A percentile compares a stretch with the other conserved stretches of the same genome.
Conservation (phyloP, 2,329 filamentous ascomycete species). For the Penicillium sp. region DNA sequence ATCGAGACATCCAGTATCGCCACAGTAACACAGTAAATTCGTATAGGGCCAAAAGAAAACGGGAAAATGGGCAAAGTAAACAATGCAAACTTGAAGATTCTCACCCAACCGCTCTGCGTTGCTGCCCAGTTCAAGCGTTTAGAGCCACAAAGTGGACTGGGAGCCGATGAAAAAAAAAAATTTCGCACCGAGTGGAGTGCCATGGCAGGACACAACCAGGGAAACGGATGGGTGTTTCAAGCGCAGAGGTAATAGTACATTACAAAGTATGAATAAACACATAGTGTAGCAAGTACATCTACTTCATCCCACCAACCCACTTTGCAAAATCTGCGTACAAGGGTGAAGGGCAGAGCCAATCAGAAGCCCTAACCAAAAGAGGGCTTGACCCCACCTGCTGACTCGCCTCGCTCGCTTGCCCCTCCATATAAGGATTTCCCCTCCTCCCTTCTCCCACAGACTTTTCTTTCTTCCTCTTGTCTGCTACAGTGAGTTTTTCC, state of each 20-base stretch:
- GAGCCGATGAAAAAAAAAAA: slow-evolving; percentile 18
- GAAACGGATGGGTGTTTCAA: slow-evolving; percentile 15
- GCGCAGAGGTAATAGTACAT: slow-evolving; percentile 7
- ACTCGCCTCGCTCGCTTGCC: slow-evolving; percentile 37
- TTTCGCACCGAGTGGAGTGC: slow-evolving; percentile 21
- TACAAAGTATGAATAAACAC: background rate
- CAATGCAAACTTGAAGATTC: slow-evolving; percentile 9
- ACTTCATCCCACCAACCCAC: slow-evolving; percentile 16
- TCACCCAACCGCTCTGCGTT: slow-evolving; percentile 26
- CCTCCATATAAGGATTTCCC: slow-evolving; percentile 43
- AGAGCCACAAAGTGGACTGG: slow-evolving; percentile 14
- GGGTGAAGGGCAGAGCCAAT: slow-evolving; percentile 22
- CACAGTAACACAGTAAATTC: background rate
- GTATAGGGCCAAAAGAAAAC: slow-evolving; percentile 1
- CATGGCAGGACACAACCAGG: slow-evolving; percentile 22
- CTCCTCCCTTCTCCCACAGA: slow-evolving; percentile 36
- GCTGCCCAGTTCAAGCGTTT: slow-evolving; percentile 29
- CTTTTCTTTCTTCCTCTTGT: slow-evolving; percentile 35
- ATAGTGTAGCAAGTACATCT: slow-evolving; percentile 1
- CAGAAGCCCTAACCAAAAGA: slow-evolving; percentile 17
- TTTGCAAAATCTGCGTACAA: slow-evolving; percentile 29
- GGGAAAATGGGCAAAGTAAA: slow-evolving; percentile 3
- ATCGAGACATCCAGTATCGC: background rate
- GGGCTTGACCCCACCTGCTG: slow-evolving; percentile 31
- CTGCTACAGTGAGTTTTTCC: slow-evolving; percentile 42